phyloP scores from a whole-genome alignment of 2,329 filamentous ascomycete genomes.

The Cladosporium sp. region DNA sequence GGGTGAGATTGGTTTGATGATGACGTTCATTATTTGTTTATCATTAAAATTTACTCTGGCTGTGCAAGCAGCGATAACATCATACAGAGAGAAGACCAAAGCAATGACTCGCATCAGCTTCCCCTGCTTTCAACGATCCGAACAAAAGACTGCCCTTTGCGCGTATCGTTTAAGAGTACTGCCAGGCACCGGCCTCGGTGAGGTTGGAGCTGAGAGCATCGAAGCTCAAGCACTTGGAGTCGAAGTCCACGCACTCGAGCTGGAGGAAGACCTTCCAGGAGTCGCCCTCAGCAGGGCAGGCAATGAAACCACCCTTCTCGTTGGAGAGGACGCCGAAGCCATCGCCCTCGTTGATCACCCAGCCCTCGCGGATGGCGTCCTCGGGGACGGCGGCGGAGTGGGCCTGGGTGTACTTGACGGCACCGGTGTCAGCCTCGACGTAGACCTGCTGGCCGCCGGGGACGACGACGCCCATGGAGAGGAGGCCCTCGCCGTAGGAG shows the following conservation, averaged over 20 bases:
- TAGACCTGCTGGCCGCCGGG: slow-evolving; percentile 30
- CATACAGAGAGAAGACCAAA: background rate
- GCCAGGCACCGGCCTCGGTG: slow-evolving; percentile 21
- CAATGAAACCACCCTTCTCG: slow-evolving; percentile 16
- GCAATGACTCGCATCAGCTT: background rate
- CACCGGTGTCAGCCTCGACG: slow-evolving; percentile 26
- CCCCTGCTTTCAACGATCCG: background rate
- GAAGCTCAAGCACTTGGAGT: slow-evolving; percentile 20
- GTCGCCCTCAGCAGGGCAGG: slow-evolving; percentile 17
- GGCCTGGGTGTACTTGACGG: slow-evolving; percentile 27
- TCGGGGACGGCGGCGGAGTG: slow-evolving; percentile 25
- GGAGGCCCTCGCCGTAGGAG: slow-evolving; percentile 15
- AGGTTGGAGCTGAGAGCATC: slow-evolving; percentile 17
- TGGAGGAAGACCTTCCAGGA: slow-evolving; percentile 18
- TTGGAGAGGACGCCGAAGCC: slow-evolving; percentile 19
- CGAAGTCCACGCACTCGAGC: slow-evolving; percentile 17
- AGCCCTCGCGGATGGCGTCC: slow-evolving; percentile 24
- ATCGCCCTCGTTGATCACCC: slow-evolving; percentile 16
- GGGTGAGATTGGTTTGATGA: background rate
- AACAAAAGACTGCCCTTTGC: background rate
- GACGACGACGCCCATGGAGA: slow-evolving; percentile 23
- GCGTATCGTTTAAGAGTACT: slow-evolving; percentile 22
- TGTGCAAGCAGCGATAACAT: background rate
- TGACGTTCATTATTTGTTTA: background rate
- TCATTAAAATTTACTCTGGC: background rate